Evolutionary conservation across 2,329 filamentous ascomycete species (phyloP).

Genomic region (Stagonosporopsis cucurbitacearum): DNA sequence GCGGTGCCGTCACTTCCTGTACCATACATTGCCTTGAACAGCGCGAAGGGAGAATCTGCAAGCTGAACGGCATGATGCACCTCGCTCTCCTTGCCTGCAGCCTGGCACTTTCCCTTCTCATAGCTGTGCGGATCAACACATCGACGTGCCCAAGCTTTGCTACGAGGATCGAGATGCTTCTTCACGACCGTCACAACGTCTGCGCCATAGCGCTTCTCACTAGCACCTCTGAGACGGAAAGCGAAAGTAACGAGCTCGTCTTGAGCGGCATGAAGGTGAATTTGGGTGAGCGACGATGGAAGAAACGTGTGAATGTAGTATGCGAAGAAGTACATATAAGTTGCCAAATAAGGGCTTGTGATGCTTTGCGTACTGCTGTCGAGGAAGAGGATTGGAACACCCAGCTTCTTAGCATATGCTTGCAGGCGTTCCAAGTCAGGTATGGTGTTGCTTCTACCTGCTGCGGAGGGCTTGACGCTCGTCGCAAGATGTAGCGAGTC

Average conservation of each 20-base stretch:
- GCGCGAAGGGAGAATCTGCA: constrained; percentile 37
- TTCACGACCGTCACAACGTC: constrained; percentile 32
- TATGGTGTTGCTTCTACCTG: constrained; percentile 32
- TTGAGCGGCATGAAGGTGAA: constrained; percentile 35
- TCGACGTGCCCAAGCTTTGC: constrained; percentile 29
- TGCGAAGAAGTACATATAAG: constrained; percentile 42
- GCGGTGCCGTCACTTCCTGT: constrained; percentile 14
- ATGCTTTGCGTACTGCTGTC: constrained; percentile 35
- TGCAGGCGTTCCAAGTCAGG: constrained; percentile 33
- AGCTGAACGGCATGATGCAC: constrained; percentile 38
- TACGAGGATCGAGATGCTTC: constrained; percentile 28
- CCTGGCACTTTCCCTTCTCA: constrained; percentile 27
- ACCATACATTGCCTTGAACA: constrained; percentile 2
- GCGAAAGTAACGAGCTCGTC: constrained; percentile 40
- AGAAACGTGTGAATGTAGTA: constrained; percentile 43
- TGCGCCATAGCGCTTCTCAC: constrained; percentile 24
- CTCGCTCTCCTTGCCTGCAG: constrained; percentile 24
- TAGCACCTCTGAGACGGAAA: constrained; percentile 36
- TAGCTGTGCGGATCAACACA: constrained; percentile 33
- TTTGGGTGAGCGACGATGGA: constrained; percentile 21
- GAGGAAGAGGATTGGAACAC: constrained; percentile 39
- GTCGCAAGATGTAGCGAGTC: constrained; percentile 28
- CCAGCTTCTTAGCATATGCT: constrained; percentile 31
- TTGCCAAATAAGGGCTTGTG: constrained; percentile 26
- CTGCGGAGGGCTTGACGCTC: constrained; percentile 28